Evolutionary conservation across 495 filamentous ascomycete genomes (phyloP).

Genomic region (Talaromyces liani): DNA sequence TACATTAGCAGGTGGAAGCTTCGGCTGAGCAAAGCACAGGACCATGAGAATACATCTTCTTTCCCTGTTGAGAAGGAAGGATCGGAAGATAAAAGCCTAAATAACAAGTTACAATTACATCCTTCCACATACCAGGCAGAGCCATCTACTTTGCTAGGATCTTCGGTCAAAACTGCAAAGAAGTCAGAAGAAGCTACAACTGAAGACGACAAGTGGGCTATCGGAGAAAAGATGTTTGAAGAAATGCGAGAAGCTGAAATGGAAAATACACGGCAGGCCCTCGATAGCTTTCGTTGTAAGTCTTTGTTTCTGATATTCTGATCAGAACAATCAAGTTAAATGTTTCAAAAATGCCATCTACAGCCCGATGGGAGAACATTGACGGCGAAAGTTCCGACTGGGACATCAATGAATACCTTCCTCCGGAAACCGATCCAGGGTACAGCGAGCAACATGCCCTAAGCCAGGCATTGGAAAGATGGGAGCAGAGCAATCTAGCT

Average conservation of each 20-base stretch:
- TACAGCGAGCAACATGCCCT: slow-evolving; percentile 3
- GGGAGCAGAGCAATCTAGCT: neutral
- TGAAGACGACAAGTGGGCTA: neutral
- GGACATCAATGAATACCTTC: slow-evolving; percentile 1
- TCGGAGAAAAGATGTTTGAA: slow-evolving; percentile 8
- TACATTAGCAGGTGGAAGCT: slow-evolving; percentile 2
- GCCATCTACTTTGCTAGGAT: neutral
- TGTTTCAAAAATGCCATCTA: too few relatives aligned
- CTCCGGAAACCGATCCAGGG: slow-evolving; percentile 2
- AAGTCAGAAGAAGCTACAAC: slow-evolving; percentile 3
- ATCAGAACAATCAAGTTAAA: neutral
- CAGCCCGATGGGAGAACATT: too few relatives aligned
- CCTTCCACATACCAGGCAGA: neutral
- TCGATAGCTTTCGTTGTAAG: neutral
- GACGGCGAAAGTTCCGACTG: neutral
- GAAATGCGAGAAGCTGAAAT: slow-evolving; percentile 7
- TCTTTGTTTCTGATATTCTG: slow-evolving; percentile 4
- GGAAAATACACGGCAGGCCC: neutral
- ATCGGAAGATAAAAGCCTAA: neutral
- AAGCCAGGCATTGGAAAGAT: slow-evolving; percentile 6
- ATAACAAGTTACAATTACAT: neutral
- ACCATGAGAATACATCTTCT: slow-evolving; percentile 2
- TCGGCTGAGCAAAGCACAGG: slow-evolving; percentile 3
- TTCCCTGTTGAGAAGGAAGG: neutral
- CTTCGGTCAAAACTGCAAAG: neutral